phyloP scores from a whole-genome alignment of 352 stramenopile species.

The Phytophthora macrochlamydospora region DNA sequence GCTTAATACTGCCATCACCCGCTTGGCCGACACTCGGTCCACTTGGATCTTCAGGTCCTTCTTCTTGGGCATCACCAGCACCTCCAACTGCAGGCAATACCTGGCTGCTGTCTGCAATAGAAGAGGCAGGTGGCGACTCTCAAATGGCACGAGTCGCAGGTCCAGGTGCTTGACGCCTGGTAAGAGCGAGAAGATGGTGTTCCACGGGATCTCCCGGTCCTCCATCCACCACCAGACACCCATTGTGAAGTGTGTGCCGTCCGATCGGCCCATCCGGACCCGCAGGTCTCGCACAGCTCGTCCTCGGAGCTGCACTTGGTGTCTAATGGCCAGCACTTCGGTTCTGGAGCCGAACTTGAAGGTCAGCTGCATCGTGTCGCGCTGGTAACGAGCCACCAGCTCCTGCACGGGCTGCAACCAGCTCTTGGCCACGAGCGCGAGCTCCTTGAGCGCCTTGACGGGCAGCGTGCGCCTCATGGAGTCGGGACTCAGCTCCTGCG shows the following conservation, averaged over 20 bases:
- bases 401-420: constrained; percentile 42
- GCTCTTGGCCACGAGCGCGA: constrained; percentile 41
- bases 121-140: constrained; percentile 28
- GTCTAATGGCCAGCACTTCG: constrained; percentile 30
- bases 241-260: constrained; percentile 34
- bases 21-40: constrained; percentile 8
- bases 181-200: constrained; percentile 28
- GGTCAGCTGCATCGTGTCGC: constrained; percentile 36
- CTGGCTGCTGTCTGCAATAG: constrained; percentile 31
- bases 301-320: constrained; percentile 29
- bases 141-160: constrained; percentile 31
- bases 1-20: constrained; percentile 34
- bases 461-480: constrained; percentile 5
- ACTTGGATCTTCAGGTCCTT: constrained; percentile 11
- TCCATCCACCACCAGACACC: constrained; percentile 40
- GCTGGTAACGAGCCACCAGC: constrained; percentile 26
- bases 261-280: constrained; percentile 36
- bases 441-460: constrained; percentile 17
- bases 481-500: constrained; percentile 12
- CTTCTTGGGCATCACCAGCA: constrained; percentile 36
- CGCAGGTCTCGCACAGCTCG: constrained; percentile 32
- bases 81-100: constrained; percentile 38
- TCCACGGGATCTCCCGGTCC: constrained; percentile 34
- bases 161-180: constrained; percentile 32
- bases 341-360: constrained; percentile 31